Evolutionary conservation across 2,329 filamentous ascomycete species (phyloP).

Genomic region (Delphinella strobiligena): DNA sequence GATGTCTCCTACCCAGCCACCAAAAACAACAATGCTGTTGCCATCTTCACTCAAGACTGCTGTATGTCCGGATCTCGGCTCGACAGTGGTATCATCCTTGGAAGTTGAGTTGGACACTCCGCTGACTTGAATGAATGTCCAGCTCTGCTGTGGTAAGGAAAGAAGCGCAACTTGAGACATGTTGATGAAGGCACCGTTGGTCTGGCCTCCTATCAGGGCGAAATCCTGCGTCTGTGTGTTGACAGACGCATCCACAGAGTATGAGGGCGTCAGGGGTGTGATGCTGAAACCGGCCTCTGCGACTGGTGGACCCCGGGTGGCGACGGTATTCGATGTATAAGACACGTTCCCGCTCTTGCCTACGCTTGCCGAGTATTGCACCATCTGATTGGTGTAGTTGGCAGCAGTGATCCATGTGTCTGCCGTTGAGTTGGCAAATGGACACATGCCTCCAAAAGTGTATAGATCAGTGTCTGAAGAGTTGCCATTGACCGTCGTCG

Average conservation of each 20-base stretch:
- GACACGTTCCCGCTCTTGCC: constrained; percentile 1
- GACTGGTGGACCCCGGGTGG: constrained; percentile 52
- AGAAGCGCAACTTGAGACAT: constrained; percentile 86
- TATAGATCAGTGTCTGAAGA: constrained; percentile 50
- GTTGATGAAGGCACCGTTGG: constrained; percentile 72
- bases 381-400: constrained; percentile 71
- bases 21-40: constrained; percentile 62
- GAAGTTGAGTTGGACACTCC: too few species aligned
- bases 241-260: constrained; percentile 51
- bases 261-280: constrained; percentile 59
- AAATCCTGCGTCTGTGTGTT: constrained; percentile 56
- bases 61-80: constrained; percentile 81
- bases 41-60: constrained; percentile 72
- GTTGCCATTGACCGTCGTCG: constrained; percentile 43
- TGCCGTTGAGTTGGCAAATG: constrained; percentile 30
- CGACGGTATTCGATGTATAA: constrained; percentile 25
- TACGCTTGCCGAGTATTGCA: constrained; percentile 36
- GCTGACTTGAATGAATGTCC: constrained; percentile 67
- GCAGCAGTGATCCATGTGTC: constrained; percentile 54
- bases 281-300: constrained; percentile 80
- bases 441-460: constrained; percentile 86
- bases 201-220: constrained; percentile 77
- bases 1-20: constrained; percentile 85
- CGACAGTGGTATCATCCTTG: constrained; percentile 33
- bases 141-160: constrained; percentile 73